Conservation (phyloP, 2,329 filamentous ascomycete species). For the Cadophora sp. region DNA sequence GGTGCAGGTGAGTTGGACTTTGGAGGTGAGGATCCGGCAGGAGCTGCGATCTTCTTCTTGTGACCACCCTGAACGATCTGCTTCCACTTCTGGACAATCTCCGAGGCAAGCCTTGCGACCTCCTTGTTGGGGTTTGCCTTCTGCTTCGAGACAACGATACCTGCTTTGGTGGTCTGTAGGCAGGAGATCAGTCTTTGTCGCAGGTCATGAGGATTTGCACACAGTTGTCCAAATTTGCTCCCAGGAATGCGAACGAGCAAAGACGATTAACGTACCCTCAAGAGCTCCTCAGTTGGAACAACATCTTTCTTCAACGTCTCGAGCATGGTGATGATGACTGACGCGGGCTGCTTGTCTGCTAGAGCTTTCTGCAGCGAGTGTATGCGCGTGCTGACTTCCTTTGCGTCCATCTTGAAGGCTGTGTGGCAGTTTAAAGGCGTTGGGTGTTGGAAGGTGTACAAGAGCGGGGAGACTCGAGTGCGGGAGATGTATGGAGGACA, state of each 20-base stretch:
- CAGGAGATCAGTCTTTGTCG: slow-evolving; percentile 24
- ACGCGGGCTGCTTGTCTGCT: slow-evolving; percentile 73
- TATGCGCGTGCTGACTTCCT: slow-evolving; percentile 41
- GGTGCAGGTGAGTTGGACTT: slow-evolving; percentile 44
- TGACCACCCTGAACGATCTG: slow-evolving; percentile 74
- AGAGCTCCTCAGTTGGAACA: slow-evolving; percentile 84
- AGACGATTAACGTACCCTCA: slow-evolving; percentile 65
- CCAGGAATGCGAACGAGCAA: slow-evolving; percentile 38
- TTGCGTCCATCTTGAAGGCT: slow-evolving; percentile 38
- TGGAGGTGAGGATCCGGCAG: slow-evolving; percentile 32
- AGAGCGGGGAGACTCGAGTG: neutral
- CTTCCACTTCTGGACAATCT: slow-evolving; percentile 90
- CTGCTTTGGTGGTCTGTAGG: slow-evolving; percentile 79
- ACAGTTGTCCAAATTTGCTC: slow-evolving; percentile 4
- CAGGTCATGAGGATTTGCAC: neutral
- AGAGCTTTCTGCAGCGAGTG: slow-evolving; percentile 79
- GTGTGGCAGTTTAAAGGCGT: neutral
- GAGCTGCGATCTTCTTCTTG: slow-evolving; percentile 51
- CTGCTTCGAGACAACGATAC: slow-evolving; percentile 85
- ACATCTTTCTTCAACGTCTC: slow-evolving; percentile 81
- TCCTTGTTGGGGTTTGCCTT: slow-evolving; percentile 80
- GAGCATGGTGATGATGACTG: slow-evolving; percentile 76
- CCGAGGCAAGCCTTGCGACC: slow-evolving; percentile 76
- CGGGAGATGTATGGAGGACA: neutral
- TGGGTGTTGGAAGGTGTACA: neutral